phyloP scores from a whole-genome alignment of 768 basidiomycete species.

The Leccinellum rugosiceps region DNA sequence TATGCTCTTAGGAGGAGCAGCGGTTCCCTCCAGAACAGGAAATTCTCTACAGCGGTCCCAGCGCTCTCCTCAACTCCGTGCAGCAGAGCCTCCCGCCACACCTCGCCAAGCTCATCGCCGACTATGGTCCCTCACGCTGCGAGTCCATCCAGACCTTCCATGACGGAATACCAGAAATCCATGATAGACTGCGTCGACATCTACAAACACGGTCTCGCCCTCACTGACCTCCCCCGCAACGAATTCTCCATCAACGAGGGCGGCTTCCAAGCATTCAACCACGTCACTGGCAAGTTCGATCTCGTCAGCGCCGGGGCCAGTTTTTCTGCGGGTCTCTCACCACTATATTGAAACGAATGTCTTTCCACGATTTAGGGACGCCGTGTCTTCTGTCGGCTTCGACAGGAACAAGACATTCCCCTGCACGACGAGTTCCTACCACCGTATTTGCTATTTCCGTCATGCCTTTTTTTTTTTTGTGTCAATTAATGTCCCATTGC shows the following conservation, averaged over 20 bases:
- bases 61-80: constrained; percentile 41
- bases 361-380: too few relatives aligned
- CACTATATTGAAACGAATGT: too few relatives aligned
- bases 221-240: constrained; percentile 47
- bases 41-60: constrained; percentile 46
- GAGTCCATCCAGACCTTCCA: constrained; percentile 47
- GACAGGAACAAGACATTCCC: too few relatives aligned
- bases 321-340: too few relatives aligned
- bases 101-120: constrained; percentile 42
- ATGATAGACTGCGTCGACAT: constrained; percentile 50
- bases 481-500: too few relatives aligned
- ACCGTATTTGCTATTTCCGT: too few relatives aligned
- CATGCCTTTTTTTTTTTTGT: too few relatives aligned
- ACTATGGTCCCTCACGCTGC: constrained; percentile 46
- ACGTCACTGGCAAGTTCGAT: constrained; percentile 40
- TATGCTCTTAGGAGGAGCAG: constrained; percentile 49
- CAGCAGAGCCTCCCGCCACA: constrained; percentile 43
- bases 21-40: constrained; percentile 46
- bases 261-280: constrained; percentile 44
- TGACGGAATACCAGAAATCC: constrained; percentile 47
- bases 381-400: too few relatives aligned
- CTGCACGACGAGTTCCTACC: too few relatives aligned
- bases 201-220: constrained; percentile 46
- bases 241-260: constrained; percentile 65
- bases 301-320: constrained; percentile 42